Evolutionary conservation across 345 rosid species (phyloP).

Genomic region (Murraya koenigii): DNA sequence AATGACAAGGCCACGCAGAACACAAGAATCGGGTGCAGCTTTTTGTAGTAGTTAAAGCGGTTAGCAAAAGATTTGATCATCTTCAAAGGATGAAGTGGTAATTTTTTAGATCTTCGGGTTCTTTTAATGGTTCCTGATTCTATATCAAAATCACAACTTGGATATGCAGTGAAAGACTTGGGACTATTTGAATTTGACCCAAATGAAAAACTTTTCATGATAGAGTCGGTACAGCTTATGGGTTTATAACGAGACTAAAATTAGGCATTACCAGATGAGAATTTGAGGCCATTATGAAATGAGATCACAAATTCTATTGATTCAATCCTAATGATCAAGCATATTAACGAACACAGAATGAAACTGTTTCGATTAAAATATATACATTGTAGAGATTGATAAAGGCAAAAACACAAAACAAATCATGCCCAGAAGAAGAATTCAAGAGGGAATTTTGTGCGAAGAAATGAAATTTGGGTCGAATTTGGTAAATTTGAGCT

Average conservation of each 20-base stretch:
- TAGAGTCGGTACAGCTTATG: conserved; percentile 31
- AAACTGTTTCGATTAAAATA: not conserved
- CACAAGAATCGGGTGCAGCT: conserved; percentile 62
- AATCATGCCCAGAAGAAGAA: conserved; percentile 21
- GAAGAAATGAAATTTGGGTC: not conserved
- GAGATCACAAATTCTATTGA: conserved; percentile 24
- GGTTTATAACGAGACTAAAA: conserved; percentile 18
- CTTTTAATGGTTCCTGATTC: conserved; percentile 66
- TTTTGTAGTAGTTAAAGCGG: conserved; percentile 55
- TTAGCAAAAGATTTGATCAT: conserved; percentile 60
- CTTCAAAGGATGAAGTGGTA: conserved; percentile 31
- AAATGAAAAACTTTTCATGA: conserved; percentile 59
- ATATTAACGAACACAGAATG: not conserved
- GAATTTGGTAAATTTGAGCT: not conserved
- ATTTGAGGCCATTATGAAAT: conserved; percentile 11
- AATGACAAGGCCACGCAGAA: conserved; percentile 53
- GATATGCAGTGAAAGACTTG: conserved; percentile 72
- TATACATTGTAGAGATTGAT: not conserved
- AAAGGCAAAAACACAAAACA: not conserved
- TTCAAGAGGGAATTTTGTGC: conserved; percentile 7
- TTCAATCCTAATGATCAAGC: conserved; percentile 7
- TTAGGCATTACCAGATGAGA: conserved; percentile 46
- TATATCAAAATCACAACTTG: conserved; percentile 72
- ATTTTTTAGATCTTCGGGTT: conserved; percentile 53
- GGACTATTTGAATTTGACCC: conserved; percentile 51